Evolutionary conservation across 306 rosid genomes (phyloP), one percentile per base, ranked within the genome.

Genomic region (Rosa chinensis): DNA sequence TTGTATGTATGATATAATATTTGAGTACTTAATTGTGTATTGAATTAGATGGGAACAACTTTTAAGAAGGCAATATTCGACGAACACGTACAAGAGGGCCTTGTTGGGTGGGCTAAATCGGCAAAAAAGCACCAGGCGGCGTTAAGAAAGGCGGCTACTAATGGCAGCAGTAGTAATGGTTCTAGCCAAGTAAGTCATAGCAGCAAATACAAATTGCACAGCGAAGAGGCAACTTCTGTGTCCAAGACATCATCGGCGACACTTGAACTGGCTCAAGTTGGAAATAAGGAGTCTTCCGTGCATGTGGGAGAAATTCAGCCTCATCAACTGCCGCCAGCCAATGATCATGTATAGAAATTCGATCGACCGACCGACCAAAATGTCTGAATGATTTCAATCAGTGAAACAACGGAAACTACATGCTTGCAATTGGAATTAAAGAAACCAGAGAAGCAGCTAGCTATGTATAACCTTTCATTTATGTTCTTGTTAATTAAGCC

Each of bases 31-130:
- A 6, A 49, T 3, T 39, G 25, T 66, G n/a, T 78, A 17, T 21
- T 50, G 78, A 61, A 8, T 37, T 39, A 83, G 86, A 83, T 83
- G 86, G 86, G 86, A 63, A 83, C 63, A 75, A 79, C 86, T 6
- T 83, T 75, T 39, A 79, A 83, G 71, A 74, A 61, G 48, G 86
- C 77, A 49, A 83, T 83, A 59, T 79, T 83, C 45, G 64, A 79
- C 44, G 83, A 83, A 53, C 70, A 69, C 12, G 69, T 83, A 69
- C 86, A 83, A 50, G 83, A 13, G 20, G 80, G 80, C 1, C 77
- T 83, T 21, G 72, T 70, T 62, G 86, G 78, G 18, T 83, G 86
- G 86, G 83, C 80, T 61, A 70, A 32, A 7, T 18, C 16, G 63
- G 86, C 83, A 3, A 83, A 75, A 42, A 83, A 59, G 45, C 72